phyloP scores from a whole-genome alignment of 1,284 basidiomycete genomes.

The Naganishia liquefaciens region DNA sequence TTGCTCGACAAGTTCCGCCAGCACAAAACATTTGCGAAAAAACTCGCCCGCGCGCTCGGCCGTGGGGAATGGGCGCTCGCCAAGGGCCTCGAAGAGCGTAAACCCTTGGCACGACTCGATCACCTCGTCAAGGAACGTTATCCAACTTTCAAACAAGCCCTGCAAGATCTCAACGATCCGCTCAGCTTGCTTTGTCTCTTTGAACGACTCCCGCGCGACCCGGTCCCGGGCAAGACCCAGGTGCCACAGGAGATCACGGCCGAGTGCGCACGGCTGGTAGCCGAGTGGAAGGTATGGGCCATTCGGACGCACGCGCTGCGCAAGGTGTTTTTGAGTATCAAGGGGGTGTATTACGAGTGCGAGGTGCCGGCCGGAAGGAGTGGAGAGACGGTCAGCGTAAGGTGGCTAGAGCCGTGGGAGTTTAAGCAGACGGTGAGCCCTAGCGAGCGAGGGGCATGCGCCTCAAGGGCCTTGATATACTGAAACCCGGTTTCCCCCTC shows the following conservation, averaged over 20 bases:
- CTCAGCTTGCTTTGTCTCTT: constrained; percentile 94
- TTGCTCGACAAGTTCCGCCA: constrained; percentile 92
- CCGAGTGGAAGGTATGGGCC: constrained; percentile 86
- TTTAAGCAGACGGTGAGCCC: constrained; percentile 86
- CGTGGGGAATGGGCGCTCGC: constrained; percentile 93
- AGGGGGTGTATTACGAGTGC: constrained; percentile 98
- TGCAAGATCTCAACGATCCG: constrained; percentile 96
- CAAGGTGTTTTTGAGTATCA: constrained; percentile 95
- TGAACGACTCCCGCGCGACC: constrained; percentile 79
- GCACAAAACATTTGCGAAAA: constrained; percentile 98
- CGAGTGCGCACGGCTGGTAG: constrained; percentile 84
- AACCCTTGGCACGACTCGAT: constrained; percentile 83
- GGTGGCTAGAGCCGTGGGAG: constrained; percentile 97
- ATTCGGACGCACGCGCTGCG: constrained; percentile 84
- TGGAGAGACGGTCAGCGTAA: constrained; percentile 75
- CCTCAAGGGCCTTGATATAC: no score
- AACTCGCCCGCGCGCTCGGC: constrained; percentile 88
- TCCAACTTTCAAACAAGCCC: constrained; percentile 92
- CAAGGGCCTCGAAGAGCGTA: constrained; percentile 90
- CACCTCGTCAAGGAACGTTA: constrained; percentile 99
- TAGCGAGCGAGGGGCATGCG: background rate
- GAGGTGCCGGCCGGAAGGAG: constrained; percentile 65
- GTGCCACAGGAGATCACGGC: constrained; percentile 82
- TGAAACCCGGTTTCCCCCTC: constrained; percentile 13
- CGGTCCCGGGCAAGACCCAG: constrained; percentile 60